Base-by-base conservation (phyloP, 257 asterid genomes). In the Hygrophila difformis region DNA sequence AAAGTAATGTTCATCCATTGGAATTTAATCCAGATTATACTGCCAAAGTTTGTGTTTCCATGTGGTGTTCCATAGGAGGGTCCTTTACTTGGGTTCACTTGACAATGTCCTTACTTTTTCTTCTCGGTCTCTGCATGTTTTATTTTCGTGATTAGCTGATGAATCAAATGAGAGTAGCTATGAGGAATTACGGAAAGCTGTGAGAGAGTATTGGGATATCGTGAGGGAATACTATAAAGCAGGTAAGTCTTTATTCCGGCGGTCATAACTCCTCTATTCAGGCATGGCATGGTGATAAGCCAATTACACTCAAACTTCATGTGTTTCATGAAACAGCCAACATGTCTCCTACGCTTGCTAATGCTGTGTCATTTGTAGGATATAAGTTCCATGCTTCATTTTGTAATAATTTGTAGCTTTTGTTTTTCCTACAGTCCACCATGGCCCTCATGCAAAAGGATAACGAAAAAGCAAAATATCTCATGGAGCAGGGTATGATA, bases 151-250 rank as follows among this genome's bases (percentile, higher is more conserved):
- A 12, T 55, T 63, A 71, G 91, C 54, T 58, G 55, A 56, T 36
- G 93, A 75, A 58, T 69, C 59, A 52, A 56, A 58, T 33, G 63
- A 78, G 51, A 64, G 47, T 35, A 52, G 61, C 51, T 88, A 78
- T 50, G 91, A 88, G 28, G 73, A 60, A 40, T 55, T 76, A 56
- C 72, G 87, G 26, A 61, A 53, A 56, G 78, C 93, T 63, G 81
- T 66, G 54, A 39, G 2, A 61, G 81, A 88, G 61, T 69, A 76
- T 28, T 71, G 87, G 87, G 36, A 4, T 16, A 61, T 53, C 1
- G 84, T 84, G 97, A 79, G 62, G 73, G 83, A 67, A 40, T 84
- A 81, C 65, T 81, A 74, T 45, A 72, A 62, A 52, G 81, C 93
- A 43, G n/a, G 96, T 81, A 70, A 64, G 92, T 56, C 39, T 44